These are phyloP conservation scores for Hericium coralloides DNA, from an alignment of 768 basidiomycete genomes.

Conservation along the genomic window DNA sequence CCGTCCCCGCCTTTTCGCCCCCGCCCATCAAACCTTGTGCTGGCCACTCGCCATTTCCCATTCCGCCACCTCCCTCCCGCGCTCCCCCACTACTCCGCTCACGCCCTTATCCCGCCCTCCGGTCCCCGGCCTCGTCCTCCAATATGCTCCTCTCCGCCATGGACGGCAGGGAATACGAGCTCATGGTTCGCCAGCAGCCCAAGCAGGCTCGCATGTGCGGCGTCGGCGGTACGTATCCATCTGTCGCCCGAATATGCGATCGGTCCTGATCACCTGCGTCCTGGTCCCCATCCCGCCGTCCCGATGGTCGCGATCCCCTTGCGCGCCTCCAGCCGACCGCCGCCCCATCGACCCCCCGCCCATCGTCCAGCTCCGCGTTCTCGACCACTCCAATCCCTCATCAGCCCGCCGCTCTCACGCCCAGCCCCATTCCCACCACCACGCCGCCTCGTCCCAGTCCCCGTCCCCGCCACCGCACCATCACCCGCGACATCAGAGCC, in stretches of 20 bases:
- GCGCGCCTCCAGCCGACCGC: constrained; percentile 59
- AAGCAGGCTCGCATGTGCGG: constrained; percentile 90
- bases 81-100: constrained; percentile 6
- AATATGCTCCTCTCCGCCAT: constrained; percentile 2
- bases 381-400: constrained; percentile 41
- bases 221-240: constrained; percentile 56
- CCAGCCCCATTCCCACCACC: constrained; percentile 11
- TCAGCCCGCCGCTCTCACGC: background rate
- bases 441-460: constrained; percentile 16
- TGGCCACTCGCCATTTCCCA: constrained; percentile 1
- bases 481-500: constrained; percentile 1
- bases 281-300: background rate
- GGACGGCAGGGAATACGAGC: constrained; percentile 59
- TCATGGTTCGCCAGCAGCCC: constrained; percentile 83
- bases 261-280: constrained; percentile 1
- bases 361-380: constrained; percentile 88
- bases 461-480: constrained; percentile 11
- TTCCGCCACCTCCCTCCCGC: constrained; percentile 10
- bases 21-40: background rate
- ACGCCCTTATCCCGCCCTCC: constrained; percentile 10
- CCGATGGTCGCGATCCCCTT: background rate
- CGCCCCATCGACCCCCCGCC: constrained; percentile 95
- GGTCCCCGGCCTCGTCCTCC: constrained; percentile 5
- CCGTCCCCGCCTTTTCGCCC: background rate
- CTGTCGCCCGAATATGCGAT: background rate